Base-by-base conservation (phyloP, 1,284 basidiomycete species). In the Sporisorium exsertum region DNA sequence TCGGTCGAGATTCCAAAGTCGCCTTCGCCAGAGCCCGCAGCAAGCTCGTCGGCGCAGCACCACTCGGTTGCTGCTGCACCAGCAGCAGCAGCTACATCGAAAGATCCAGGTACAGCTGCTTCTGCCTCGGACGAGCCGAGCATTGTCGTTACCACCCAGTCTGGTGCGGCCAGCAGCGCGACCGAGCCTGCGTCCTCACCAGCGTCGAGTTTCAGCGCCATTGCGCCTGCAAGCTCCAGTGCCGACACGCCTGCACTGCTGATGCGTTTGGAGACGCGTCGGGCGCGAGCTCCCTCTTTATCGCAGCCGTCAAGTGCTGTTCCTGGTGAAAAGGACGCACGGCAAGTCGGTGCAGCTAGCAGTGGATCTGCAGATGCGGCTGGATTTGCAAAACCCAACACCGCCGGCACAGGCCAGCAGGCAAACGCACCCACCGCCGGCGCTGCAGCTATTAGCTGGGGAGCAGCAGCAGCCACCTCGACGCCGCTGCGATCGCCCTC, bases 1-100 rank as follows among this genome's bases (percentile, higher is more conserved):
- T 77, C 78, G n/a, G 78, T 80, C 18, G 68, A 78, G 47, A 81
- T 81, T 20, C 80, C 80, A 15, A 72, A 73, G 40, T 81, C 80
- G 47, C 80, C 80, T n/a, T 77, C 76, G 52, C 75, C 75, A 15
- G 73, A 71, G 45, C 64, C 64, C 45, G 47, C 49, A 3, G 22
- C 51, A 3, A 13, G 47, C 22, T 40, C 40, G 26, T 50, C 52
- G 0, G 27, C 35, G 4, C 49, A 50, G 27, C 52, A 63, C 32
- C 40, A 56, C 22, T 56, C 55, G 20, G 26, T 43, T 26, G 24
- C 22, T 27, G 8, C 13, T 9, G 51, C 24, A 1, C 18, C 32
- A 12, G 10, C 27, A 49, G 29, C 47, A 49, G 46, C 35, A 10
- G 51, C 18, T 26, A 32, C 42, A 20, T 32, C 49, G n/a, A 43